Base-by-base conservation (phyloP, 192 early-diverging fungal genomes). In the Thamnidium elegans region DNA sequence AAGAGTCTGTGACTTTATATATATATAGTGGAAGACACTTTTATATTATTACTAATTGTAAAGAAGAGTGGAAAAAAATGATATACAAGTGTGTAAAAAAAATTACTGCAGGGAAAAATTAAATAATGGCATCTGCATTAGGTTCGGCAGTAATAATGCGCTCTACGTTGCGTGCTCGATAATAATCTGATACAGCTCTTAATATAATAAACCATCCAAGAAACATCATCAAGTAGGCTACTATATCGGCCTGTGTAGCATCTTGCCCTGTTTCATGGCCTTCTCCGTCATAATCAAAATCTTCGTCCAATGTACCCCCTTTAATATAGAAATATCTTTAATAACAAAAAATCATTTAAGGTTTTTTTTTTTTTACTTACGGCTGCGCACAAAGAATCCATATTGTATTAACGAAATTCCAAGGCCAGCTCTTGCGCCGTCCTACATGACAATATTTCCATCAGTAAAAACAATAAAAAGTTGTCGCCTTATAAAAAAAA, bases 331-430 rank as follows among this genome's bases (percentile, higher is more conserved):
- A n/a, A 9, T 9, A 34, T 13, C 43, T 4, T 45, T 45, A 14
- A 7, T 44, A 23, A 4, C 1, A 14, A 11, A 4, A 2, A 31
- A 20, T 30, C 19, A 19, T 53, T 63, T n/a, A 9, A 26, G 11
- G n/a, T 15, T 26, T 21, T 34, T 50, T 4, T 34, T 44, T 20
- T 17, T 43, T 7, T 32, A 58, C 58, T 58, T 53, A 56, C 75
- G 70, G 30, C 75, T 80, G 67, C 79, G 81, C 66, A 87, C 73
- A 74, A 86, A 81, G 60, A 85, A 75, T 5, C 87, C 89, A 81
- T 87, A 85, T 68, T 85, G 84, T 55, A 93, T 77, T 67, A 93
- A 80, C 13, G 90, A 87, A 58, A 93, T 75, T 14, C 91, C 91
- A n/a, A 91, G 79, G 1, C 91, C 91, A 55, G 85, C 83, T 60